These are phyloP conservation scores for Trichoderma cornu-damae DNA, from an alignment of 2,329 filamentous ascomycete genomes.

Conservation along the genomic window DNA sequence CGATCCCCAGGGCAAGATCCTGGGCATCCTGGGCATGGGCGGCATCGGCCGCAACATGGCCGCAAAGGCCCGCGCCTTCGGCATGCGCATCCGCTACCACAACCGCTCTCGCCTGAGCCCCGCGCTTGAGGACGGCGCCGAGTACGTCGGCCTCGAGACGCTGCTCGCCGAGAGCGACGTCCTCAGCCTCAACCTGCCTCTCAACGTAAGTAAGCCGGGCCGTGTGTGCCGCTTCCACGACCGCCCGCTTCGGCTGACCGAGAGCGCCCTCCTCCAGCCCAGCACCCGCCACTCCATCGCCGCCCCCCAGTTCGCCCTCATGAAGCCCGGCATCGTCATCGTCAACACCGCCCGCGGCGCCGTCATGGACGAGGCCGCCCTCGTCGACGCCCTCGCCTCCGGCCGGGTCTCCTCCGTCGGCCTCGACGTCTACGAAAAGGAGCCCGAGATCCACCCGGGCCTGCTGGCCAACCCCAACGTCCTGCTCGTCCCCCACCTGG, in stretches of 20 bases:
- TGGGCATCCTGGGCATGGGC: constrained; percentile 82
- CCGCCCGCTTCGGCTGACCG: background rate
- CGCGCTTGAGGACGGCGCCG: constrained; percentile 52
- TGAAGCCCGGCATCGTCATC: constrained; percentile 73
- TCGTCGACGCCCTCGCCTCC: constrained; percentile 65
- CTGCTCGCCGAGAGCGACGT: constrained; percentile 67
- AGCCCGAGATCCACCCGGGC: constrained; percentile 70
- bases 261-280: constrained; percentile 36
- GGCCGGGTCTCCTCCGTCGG: constrained; percentile 68
- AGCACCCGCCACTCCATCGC: constrained; percentile 73
- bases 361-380: constrained; percentile 74
- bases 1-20: constrained; percentile 70
- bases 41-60: constrained; percentile 76
- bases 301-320: constrained; percentile 62
- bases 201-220: constrained; percentile 68
- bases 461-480: constrained; percentile 65
- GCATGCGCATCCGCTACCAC: constrained; percentile 69
- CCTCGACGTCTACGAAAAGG: constrained; percentile 78
- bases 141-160: constrained; percentile 69
- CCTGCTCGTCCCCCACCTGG: constrained; percentile 78
- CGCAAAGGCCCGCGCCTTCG: constrained; percentile 67
- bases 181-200: constrained; percentile 70
- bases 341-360: constrained; percentile 81
- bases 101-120: constrained; percentile 60
- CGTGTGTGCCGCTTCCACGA: background rate